Evolutionary conservation across 208 protist genomes (phyloP), one percentile per base, ranked within the genome.

Genomic region (Crithidia mellificae): DNA sequence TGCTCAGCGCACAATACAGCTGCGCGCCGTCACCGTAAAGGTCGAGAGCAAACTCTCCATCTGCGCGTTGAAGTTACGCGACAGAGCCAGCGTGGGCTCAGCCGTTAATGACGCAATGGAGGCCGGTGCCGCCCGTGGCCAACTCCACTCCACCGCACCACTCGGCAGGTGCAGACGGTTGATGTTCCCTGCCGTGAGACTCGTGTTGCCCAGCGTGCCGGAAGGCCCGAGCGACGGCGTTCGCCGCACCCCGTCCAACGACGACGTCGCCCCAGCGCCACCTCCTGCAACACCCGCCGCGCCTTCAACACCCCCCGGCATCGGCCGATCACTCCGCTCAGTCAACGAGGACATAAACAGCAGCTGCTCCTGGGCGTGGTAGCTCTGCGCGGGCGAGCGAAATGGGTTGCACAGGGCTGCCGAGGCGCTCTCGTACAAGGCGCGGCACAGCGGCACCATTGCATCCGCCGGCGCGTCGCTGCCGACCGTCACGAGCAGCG

Each of bases 321-420:
- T 43, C 9, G 47, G 32, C 11, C 47, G 30, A 22, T 68, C 69
- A 32, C 54, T 61, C 6, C 25, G 29, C 53, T 61, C 61, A 17
- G 29, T 55, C 59, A 65, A 46, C 3, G 59, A 39, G 8, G 59
- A 65, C 59, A 65, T 65, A n/a, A 41, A 56, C 36, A 88, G 69
- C 57, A 90, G 58, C 51, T 73, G 51, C 27, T 81, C 62, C 56
- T 84, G 83, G 29, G 76, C 80, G 29, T 77, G 65, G 56, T 69
- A 81, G 52, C 68, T 72, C 51, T 81, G 76, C 25, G 50, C 25
- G 12, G 80, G 74, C 17, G 80, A 80, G 41, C 74, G 79, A 59
- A 95, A 92, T 12, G 90, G 90, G 55, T 93, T 93, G 74, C 90
- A 93, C 51, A 95, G 53, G 1, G 81, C 78, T 0, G 73, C 72